These are phyloP conservation scores for Malassezia sp. DNA, from an alignment of 1,284 basidiomycete species.

Conservation along the genomic window DNA sequence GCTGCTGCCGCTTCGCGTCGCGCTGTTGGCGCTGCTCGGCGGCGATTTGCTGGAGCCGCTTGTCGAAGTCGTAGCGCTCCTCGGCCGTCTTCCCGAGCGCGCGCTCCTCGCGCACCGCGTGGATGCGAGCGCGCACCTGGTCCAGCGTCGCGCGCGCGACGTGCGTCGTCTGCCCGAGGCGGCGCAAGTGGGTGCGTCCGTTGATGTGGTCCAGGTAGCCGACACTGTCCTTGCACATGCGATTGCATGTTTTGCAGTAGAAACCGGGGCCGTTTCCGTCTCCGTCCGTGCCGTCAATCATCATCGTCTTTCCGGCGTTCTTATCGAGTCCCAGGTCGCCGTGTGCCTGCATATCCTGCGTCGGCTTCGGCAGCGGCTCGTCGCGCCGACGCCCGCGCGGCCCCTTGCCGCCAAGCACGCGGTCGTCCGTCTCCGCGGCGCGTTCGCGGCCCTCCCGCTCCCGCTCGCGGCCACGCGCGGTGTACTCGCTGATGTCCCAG, in stretches of 20 bases:
- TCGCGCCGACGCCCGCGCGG: constrained; percentile 26
- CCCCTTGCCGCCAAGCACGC: constrained; percentile 25
- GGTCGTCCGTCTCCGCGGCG: constrained; percentile 29
- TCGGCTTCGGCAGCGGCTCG: constrained; percentile 33
- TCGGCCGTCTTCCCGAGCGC: constrained; percentile 2
- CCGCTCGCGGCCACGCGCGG: constrained; percentile 28
- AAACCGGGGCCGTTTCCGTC: constrained; percentile 34
- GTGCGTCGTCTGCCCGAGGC: constrained; percentile 84
- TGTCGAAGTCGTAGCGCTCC: constrained; percentile 69
- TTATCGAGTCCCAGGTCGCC: constrained; percentile 31
- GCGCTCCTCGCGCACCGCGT: constrained; percentile 55
- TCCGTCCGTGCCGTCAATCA: constrained; percentile 31
- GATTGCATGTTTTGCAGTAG: constrained; percentile 47
- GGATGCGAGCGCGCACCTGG: constrained; percentile 81
- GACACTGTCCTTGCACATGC: constrained; percentile 83
- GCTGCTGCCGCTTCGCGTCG: constrained; percentile 53
- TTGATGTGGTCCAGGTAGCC: constrained; percentile 95
- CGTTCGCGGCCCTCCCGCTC: constrained; percentile 34
- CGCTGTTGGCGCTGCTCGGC: constrained; percentile 53
- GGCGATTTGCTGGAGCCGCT: constrained; percentile 70
- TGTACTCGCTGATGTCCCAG: constrained; percentile 37
- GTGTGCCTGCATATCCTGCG: constrained; percentile 29
- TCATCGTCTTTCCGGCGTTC: constrained; percentile 34
- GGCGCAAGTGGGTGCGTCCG: constrained; percentile 74
- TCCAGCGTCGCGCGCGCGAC: constrained; percentile 77